Evolutionary conservation across 1,284 basidiomycete species (phyloP), one percentile per base, ranked within the genome.

Genomic region (Rhodotorula sp.): DNA sequence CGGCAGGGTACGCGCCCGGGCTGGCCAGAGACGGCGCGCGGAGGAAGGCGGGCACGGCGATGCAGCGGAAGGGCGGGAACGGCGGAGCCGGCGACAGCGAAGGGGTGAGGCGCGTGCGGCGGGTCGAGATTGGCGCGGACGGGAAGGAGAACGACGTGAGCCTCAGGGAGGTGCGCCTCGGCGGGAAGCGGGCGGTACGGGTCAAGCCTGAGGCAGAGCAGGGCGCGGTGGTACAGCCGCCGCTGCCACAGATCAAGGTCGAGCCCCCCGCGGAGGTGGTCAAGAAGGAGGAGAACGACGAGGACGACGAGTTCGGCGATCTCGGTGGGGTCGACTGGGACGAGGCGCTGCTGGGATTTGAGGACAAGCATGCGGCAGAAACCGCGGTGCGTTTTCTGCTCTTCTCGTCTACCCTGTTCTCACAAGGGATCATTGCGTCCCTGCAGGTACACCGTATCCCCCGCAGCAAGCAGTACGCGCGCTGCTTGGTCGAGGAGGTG

Each of bases 321-420:
- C 41, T 75, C 27, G 69, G 72, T 1, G 77, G 69, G 0, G 64
- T 76, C 22, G 71, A 75, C 22, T 77, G 73, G 76, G 75, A 77
- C 59, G 64, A 64, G 22, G 69, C 15, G 25, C 66, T 46, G 54
- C 51, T 46, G 27, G 54, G 53, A 2, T 27, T 44, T 36, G 66
- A 62, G 15, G 61, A 61, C 32, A 62, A 58, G 15, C 39, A 51
- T 17, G 37, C n/a, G 17, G 37, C 46, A 1, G 34, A 50, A 27
- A 19, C 36, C 22, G 27, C 60, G 58, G 57, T 66, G 48, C 60
- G 68, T 13, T 36, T 39, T 6, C 39, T 7, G 1, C 9, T 19
- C 25, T 27, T 19, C 17, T 4, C 9, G 46, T 48, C 17, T 39
- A 17, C 12, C 19, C 25, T 21, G 19, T 17, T 1, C n/a, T 13